Evolutionary conservation across 192 early-diverging fungal species (phyloP).

Genomic region (Diversispora epigaea): DNA sequence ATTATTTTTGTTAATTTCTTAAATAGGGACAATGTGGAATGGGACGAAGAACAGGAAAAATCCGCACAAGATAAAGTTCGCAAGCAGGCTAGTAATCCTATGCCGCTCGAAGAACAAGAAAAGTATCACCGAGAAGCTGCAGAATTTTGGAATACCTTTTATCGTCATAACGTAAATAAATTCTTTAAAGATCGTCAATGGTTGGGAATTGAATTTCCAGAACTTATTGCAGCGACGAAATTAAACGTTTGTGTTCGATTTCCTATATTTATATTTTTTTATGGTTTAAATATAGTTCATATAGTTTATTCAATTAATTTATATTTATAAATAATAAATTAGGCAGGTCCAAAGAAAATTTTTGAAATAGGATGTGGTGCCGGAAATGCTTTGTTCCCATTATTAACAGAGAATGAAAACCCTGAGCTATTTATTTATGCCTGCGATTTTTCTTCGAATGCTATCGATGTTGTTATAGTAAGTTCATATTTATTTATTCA

Average conservation of each 20-base stretch:
- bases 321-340: slow-evolving; percentile 34
- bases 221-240: slow-evolving; percentile 63
- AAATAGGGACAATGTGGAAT: slow-evolving; percentile 90
- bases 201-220: slow-evolving; percentile 91
- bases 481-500: background rate
- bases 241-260: slow-evolving; percentile 41
- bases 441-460: slow-evolving; percentile 87
- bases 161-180: slow-evolving; percentile 78
- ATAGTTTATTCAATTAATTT: no score
- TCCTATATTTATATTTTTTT: background rate
- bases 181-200: slow-evolving; percentile 99
- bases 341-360: slow-evolving; percentile 58
- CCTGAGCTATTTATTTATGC: slow-evolving; percentile 86
- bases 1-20: background rate
- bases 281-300: background rate
- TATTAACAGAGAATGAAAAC: slow-evolving; percentile 74
- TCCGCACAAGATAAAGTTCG: slow-evolving; percentile 75
- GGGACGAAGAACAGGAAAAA: slow-evolving; percentile 79
- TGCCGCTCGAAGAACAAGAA: slow-evolving; percentile 60
- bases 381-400: slow-evolving; percentile 93
- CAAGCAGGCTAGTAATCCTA: slow-evolving; percentile 68
- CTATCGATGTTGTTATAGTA: slow-evolving; percentile 89
- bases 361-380: slow-evolving; percentile 98
- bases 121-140: slow-evolving; percentile 51
- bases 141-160: slow-evolving; percentile 77